phyloP scores from a whole-genome alignment of 108 stramenopile genomes.

The Conticribra weissflogii region DNA sequence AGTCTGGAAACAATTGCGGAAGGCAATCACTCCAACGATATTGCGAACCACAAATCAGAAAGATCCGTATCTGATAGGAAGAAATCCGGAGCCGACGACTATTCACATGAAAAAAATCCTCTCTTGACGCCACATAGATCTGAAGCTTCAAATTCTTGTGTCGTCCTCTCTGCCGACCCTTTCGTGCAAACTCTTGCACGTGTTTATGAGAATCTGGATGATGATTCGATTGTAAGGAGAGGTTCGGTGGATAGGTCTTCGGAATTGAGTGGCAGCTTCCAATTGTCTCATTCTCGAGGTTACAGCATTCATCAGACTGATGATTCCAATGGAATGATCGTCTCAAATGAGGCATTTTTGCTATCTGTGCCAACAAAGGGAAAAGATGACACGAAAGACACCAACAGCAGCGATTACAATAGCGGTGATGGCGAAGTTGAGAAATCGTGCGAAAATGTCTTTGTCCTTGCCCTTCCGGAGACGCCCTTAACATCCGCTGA shows the following conservation, averaged over 20 bases:
- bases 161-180: constrained; percentile 10
- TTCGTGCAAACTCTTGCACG: constrained; percentile 2
- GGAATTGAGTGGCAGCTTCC: not conserved
- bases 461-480: constrained; percentile 48
- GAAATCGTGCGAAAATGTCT: constrained; percentile 10
- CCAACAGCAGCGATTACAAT: not conserved
- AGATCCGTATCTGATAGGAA: too few relatives aligned
- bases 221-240: not conserved
- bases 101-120: too few relatives aligned
- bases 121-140: too few relatives aligned
- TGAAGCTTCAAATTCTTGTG: too few relatives aligned
- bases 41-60: too few relatives aligned
- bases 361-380: constrained; percentile 17
- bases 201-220: not conserved
- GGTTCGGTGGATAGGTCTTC: not conserved
- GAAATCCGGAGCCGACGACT: too few relatives aligned
- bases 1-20: too few relatives aligned
- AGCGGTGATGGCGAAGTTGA: not conserved
- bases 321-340: not conserved
- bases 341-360: constrained; percentile 35
- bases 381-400: not conserved
- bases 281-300: too few relatives aligned
- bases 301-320: too few relatives aligned
- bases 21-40: too few relatives aligned
- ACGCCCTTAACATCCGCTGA: not conserved